Evolutionary conservation across 169 alveolate species (phyloP).

Genomic region (Plasmodium reichenowi): DNA sequence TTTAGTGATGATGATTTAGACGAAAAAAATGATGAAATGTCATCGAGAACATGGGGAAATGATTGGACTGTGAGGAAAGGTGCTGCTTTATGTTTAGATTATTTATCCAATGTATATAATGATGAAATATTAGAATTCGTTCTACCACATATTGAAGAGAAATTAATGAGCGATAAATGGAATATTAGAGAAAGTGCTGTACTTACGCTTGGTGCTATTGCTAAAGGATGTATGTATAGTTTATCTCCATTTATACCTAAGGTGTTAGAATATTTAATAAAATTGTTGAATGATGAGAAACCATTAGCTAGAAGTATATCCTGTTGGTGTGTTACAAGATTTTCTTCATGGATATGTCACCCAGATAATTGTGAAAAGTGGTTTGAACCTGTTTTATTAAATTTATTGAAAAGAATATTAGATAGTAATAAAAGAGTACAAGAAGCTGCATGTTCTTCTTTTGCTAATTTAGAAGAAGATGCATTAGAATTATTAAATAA

Average conservation of each 20-base stretch:
- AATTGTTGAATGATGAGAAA: slow-evolving; percentile 83
- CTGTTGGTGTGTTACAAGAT: slow-evolving; percentile 93
- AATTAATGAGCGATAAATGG: slow-evolving; percentile 90
- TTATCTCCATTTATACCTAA: slow-evolving; percentile 89
- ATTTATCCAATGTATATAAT: slow-evolving; percentile 83
- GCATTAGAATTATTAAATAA: slow-evolving; percentile 83
- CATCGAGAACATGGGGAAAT: slow-evolving; percentile 90
- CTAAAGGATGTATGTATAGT: slow-evolving; percentile 89
- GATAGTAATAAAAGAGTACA: slow-evolving; percentile 94
- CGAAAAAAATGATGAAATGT: slow-evolving; percentile 84
- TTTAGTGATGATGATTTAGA: slow-evolving; percentile 16
- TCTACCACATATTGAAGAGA: slow-evolving; percentile 87
- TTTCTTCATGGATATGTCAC: slow-evolving; percentile 88
- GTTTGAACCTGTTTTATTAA: slow-evolving; percentile 78
- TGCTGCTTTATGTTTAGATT: slow-evolving; percentile 88
- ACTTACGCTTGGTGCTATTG: slow-evolving; percentile 93
- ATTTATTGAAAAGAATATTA: slow-evolving; percentile 84
- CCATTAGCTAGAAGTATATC: slow-evolving; percentile 93
- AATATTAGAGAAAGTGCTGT: slow-evolving; percentile 91
- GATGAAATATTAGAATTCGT: slow-evolving; percentile 84
- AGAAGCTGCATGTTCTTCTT: slow-evolving; percentile 95
- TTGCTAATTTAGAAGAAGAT: slow-evolving; percentile 91
- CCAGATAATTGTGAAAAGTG: slow-evolving; percentile 78
- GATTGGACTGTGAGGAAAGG: slow-evolving; percentile 94
- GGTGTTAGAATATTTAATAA: slow-evolving; percentile 86